These are phyloP conservation scores for Volvox reticuliferus DNA, from an alignment of 139 green algal genomes.

Conservation along the genomic window DNA sequence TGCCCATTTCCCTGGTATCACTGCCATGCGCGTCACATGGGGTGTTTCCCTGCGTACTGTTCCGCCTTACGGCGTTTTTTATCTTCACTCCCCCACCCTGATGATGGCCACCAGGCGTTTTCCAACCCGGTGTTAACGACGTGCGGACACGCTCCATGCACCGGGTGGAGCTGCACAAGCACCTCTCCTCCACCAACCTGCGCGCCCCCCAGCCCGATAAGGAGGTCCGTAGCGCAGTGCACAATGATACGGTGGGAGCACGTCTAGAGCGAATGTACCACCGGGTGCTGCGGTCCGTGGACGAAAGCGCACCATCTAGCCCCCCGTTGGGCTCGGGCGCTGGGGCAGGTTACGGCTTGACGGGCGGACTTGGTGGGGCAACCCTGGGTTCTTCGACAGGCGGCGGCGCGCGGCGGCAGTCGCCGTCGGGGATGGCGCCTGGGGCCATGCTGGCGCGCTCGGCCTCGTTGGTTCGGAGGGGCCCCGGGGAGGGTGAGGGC, in stretches of 20 bases:
- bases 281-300: constrained; percentile 15
- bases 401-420: not conserved
- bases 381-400: not conserved
- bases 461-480: too few relatives aligned
- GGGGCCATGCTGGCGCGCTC: too few relatives aligned
- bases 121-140: constrained; percentile 55
- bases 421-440: not conserved
- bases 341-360: not conserved
- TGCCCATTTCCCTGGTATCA: too few relatives aligned
- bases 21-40: too few relatives aligned
- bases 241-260: not conserved
- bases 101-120: constrained; percentile 49
- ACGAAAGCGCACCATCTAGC: constrained; percentile 1
- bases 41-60: too few relatives aligned
- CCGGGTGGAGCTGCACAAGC: constrained; percentile 57
- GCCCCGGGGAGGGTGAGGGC: too few relatives aligned
- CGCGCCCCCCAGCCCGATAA: constrained; percentile 43
- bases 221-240: constrained; percentile 14
- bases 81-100: not conserved
- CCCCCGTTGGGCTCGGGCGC: not conserved
- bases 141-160: constrained; percentile 57
- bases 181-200: constrained; percentile 52
- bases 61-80: too few relatives aligned
- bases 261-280: constrained; percentile 42
- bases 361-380: not conserved